A percentile compares a stretch with the other conserved stretches of the same genome.
Conservation (phyloP, 345 rosid species). For the rapeseed (Brassica napus) region Da-Ae NC_063443.1:13441501-13442000, state of each 20-base stretch:
- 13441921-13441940: conserved; percentile 85
- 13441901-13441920: conserved; percentile 37
- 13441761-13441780: neutral
- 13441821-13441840: neutral
- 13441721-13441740: neutral
- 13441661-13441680: conserved; percentile 1
- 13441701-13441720: neutral
- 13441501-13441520: conserved; percentile 6
- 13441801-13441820: conserved; percentile 13
- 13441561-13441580: conserved; percentile 9
- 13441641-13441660: conserved; percentile 46
- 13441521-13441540: neutral
- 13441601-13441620: conserved; percentile 86
- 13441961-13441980: conserved; percentile 76
- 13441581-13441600: conserved; percentile 73
- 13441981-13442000: conserved; percentile 55
- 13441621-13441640: conserved; percentile 66
- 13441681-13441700: neutral
- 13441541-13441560: neutral
- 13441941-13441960: conserved; percentile 69
- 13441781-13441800: neutral
- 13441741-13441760: neutral
- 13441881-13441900: neutral
- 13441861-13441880: neutral
- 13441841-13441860: neutral